phyloP scores from a whole-genome alignment of 495 filamentous ascomycete genomes.

The Thermothielavioides terrestris region DNA sequence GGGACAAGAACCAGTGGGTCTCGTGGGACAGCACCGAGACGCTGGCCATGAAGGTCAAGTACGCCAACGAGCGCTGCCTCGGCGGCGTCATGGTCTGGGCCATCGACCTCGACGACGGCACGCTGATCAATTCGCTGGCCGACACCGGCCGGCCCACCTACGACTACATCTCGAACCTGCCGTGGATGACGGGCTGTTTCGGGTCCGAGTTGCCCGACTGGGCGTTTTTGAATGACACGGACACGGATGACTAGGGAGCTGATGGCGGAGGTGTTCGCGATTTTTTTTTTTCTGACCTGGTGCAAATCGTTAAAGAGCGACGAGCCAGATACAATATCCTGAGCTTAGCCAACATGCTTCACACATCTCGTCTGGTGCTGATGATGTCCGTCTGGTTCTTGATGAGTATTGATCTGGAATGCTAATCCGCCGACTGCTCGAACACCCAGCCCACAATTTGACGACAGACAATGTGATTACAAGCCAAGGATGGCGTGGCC shows the following conservation, averaged over 20 bases:
- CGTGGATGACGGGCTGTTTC: background rate
- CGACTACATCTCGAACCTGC: background rate
- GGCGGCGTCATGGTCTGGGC: conserved; percentile 26
- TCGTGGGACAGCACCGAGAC: conserved; percentile 37
- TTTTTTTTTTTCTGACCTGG: no score
- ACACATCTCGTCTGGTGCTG: no score
- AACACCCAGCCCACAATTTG: no score
- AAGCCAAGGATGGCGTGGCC: no score
- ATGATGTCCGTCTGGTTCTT: no score
- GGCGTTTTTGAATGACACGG: background rate
- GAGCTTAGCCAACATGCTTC: no score
- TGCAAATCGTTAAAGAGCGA: no score
- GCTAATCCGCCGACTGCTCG: no score
- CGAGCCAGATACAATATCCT: no score
- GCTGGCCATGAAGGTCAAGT: conserved; percentile 31
- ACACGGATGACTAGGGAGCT: no score
- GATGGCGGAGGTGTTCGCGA: background rate
- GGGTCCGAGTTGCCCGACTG: background rate
- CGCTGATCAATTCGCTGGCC: background rate
- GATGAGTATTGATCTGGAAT: no score
- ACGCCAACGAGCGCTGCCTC: conserved; percentile 25
- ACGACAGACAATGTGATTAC: no score
- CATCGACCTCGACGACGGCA: conserved; percentile 14
- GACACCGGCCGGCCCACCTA: background rate
- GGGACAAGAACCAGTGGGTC: conserved; percentile 37